phyloP scores from a whole-genome alignment of 352 stramenopile genomes.

The Phytopythium oedochilum region DNA sequence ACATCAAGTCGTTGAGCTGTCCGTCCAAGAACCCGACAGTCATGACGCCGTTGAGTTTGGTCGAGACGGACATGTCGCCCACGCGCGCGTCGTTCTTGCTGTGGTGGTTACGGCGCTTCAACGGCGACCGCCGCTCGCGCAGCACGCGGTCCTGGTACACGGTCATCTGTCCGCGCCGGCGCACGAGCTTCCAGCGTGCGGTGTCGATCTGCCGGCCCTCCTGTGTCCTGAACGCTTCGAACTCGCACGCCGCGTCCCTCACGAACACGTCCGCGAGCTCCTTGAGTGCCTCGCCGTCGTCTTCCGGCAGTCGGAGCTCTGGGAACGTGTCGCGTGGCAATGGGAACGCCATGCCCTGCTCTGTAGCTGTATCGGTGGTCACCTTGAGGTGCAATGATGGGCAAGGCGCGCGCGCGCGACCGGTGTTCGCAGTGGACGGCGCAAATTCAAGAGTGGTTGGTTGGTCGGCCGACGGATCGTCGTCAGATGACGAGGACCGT shows the following conservation, averaged over 20 bases:
- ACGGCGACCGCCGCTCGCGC: background rate
- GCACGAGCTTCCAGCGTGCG: slow-evolving; percentile 19
- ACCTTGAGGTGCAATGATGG: too few relatives aligned
- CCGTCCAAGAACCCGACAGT: slow-evolving; percentile 25
- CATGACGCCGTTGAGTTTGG: slow-evolving; percentile 24
- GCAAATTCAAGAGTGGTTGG: too few relatives aligned
- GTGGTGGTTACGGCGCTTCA: slow-evolving; percentile 6
- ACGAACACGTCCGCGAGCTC: slow-evolving; percentile 3
- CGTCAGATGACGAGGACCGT: too few relatives aligned
- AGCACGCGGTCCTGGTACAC: slow-evolving; percentile 15
- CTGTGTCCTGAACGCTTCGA: background rate
- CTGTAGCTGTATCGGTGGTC: too few relatives aligned
- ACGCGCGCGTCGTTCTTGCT: slow-evolving; percentile 13
- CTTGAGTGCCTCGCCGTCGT: slow-evolving; percentile 3
- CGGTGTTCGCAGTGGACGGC: too few relatives aligned
- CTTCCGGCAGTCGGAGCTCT: background rate
- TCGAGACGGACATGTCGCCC: slow-evolving; percentile 10
- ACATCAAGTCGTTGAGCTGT: slow-evolving; percentile 24
- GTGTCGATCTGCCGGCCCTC: slow-evolving; percentile 8
- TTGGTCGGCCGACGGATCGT: too few relatives aligned
- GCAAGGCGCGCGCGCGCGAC: too few relatives aligned
- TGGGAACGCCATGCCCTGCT: slow-evolving; percentile 4
- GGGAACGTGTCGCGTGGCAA: slow-evolving; percentile 5
- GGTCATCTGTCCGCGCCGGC: slow-evolving; percentile 18
- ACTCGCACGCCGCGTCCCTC: background rate